Evolutionary conservation across 495 filamentous ascomycete species (phyloP).

Genomic region (Haplographium delicatum): DNA sequence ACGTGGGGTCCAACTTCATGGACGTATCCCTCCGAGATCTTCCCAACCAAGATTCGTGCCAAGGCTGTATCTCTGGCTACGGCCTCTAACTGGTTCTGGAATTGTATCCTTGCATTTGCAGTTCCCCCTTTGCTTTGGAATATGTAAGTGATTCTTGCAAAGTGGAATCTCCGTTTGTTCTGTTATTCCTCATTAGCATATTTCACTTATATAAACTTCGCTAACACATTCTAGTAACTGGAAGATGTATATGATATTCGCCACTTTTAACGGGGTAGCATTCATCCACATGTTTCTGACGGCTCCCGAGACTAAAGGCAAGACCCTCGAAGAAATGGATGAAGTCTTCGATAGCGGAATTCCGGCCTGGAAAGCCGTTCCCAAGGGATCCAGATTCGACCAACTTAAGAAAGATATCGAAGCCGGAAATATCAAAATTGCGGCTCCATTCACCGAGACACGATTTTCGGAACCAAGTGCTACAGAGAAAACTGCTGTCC

Average conservation of each 20-base stretch:
- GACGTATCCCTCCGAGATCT: conserved; percentile 65
- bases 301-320: conserved; percentile 36
- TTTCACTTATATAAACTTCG: conserved; percentile 16
- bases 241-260: conserved; percentile 48
- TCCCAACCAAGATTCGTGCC: conserved; percentile 59
- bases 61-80: conserved; percentile 62
- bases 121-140: conserved; percentile 47
- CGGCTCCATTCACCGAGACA: not conserved
- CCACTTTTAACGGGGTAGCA: conserved; percentile 45
- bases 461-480: not conserved
- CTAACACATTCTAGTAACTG: conserved; percentile 37
- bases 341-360: conserved; percentile 42
- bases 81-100: conserved; percentile 60
- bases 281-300: conserved; percentile 58
- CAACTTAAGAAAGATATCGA: conserved; percentile 46
- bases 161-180: too few species aligned
- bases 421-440: conserved; percentile 23
- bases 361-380: conserved; percentile 41
- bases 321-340: conserved; percentile 34
- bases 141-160: too few species aligned
- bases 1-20: conserved; percentile 57
- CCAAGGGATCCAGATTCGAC: conserved; percentile 42
- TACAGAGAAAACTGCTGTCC: not conserved
- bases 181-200: too few species aligned
- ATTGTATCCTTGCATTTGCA: conserved; percentile 52